Evolutionary conservation across 2,329 filamentous ascomycete species (phyloP).

Genomic region (Gnomoniopsis smithogilvyi): DNA sequence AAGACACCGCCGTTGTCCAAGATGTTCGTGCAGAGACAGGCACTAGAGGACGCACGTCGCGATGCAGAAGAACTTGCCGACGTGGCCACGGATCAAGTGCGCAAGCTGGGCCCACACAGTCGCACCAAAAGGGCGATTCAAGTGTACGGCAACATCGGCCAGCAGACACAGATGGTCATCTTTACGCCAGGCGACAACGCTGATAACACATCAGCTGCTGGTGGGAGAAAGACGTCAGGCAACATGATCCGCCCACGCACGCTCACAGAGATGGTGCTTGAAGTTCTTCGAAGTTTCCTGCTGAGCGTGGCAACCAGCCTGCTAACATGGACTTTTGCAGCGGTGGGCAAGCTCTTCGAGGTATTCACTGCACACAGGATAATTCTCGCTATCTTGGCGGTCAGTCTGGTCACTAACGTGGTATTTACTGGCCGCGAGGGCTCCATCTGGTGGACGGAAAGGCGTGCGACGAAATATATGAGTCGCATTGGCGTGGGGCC

Average conservation of each 20-base stretch:
- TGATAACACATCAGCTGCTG: conserved; percentile 36
- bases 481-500: conserved; percentile 73
- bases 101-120: conserved; percentile 68
- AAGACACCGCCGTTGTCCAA: conserved; percentile 61
- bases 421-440: conserved; percentile 72
- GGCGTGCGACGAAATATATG: conserved; percentile 80
- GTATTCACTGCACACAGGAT: conserved; percentile 71
- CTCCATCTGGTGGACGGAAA: conserved; percentile 81
- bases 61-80: conserved; percentile 74
- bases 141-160: conserved; percentile 74
- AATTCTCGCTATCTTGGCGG: conserved; percentile 63
- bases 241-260: conserved; percentile 53
- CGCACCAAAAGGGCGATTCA: conserved; percentile 75
- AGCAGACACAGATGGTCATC: conserved; percentile 61
- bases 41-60: conserved; percentile 69
- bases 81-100: conserved; percentile 73
- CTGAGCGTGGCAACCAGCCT: conserved; percentile 73
- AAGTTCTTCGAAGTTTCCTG: conserved; percentile 68
- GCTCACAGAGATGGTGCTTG: conserved; percentile 67
- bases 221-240: conserved; percentile 48
- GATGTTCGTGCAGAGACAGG: conserved; percentile 64
- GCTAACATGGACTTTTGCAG: conserved; percentile 73
- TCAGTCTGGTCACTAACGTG: conserved; percentile 71
- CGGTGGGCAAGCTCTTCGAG: conserved; percentile 62
- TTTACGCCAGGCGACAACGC: conserved; percentile 48